phyloP scores from a whole-genome alignment of 2,329 filamentous ascomycete species.

The Trichoderma afroharzianum region DNA sequence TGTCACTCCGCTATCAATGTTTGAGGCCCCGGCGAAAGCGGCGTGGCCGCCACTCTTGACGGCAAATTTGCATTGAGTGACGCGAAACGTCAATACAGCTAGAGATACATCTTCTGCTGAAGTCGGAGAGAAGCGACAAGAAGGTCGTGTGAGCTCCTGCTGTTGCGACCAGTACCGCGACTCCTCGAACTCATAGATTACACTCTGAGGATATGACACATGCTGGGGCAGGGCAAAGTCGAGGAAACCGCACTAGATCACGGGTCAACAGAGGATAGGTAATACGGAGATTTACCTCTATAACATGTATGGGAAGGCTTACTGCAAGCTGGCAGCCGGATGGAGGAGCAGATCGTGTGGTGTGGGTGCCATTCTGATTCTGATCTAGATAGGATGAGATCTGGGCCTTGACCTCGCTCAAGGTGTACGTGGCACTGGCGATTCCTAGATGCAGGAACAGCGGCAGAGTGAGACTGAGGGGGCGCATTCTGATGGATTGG shows the following conservation, averaged over 20 bases:
- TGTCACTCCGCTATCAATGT: constrained; percentile 32
- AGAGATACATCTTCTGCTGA: constrained; percentile 28
- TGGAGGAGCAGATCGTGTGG: neutral
- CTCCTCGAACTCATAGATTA: constrained; percentile 21
- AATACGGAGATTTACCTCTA: neutral
- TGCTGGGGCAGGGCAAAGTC: constrained; percentile 16
- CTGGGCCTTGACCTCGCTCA: constrained; percentile 19
- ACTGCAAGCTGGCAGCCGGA: constrained; percentile 14
- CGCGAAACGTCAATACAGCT: constrained; percentile 24
- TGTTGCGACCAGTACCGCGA: constrained; percentile 26
- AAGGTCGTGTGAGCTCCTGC: constrained; percentile 20
- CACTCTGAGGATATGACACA: constrained; percentile 21
- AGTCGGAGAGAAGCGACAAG: constrained; percentile 27
- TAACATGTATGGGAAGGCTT: neutral
- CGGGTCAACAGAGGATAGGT: neutral
- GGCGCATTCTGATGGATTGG: neutral
- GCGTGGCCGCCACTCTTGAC: constrained; percentile 46
- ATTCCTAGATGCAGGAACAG: neutral
- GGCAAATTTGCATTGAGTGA: constrained; percentile 31
- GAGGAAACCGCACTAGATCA: constrained; percentile 23
- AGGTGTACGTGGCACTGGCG: neutral
- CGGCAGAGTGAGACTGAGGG: neutral
- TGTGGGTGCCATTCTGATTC: neutral
- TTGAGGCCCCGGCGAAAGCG: constrained; percentile 38
- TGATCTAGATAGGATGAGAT: constrained; percentile 16